Evolutionary conservation across 768 basidiomycete genomes (phyloP), one percentile per base, ranked within the genome.

Genomic region (Lanmaoa rubissima): DNA sequence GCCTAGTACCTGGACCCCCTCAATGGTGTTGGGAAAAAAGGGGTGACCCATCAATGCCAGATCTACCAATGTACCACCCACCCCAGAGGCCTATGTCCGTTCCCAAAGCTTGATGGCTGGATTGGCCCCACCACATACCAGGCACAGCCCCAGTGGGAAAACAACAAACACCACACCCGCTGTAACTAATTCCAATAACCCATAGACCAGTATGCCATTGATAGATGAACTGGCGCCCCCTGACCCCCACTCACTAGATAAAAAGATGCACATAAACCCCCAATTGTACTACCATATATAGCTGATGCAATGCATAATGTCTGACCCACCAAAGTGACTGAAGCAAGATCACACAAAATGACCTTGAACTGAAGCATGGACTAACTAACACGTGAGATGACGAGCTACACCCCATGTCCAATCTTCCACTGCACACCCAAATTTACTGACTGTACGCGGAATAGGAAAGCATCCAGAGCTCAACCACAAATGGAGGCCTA

Each of bases 371-470:
- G 28, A 28, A 28, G 4, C 28, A 28, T 6, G 4, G 28, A 28
- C 28, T 28, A 6, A 28, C 28, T 4, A 28, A n/a, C n/a, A n/a
- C n/a, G n/a, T n/a, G n/a, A 4, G 5, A 6, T 28, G 28, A 28
- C 5, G 5, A 6, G 28, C 28, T 6, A 28, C 28, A 28, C 28
- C 28, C 28, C 5, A 7, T 28, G n/a, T n/a, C n/a, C n/a, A 26
- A 26, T 5, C 26, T 5, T 5, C 26, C 26, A 26, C 28, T 36
- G 28, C 8, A 11, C 10, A 28, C 53, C 57, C 53, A 55, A 5
- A 58, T 49, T 0, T 49, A 58, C 53, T 58, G 57, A 55, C 57
- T 24, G 11, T 21, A 49, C 4, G 36, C 24, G n/a, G 53, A 42
- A 58, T 53, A 58, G 47, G 53, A 58, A 58, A 58, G 57, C 16